phyloP scores from a whole-genome alignment of 306 rosid genomes.

The Pachyrhizus erosus region DNA sequence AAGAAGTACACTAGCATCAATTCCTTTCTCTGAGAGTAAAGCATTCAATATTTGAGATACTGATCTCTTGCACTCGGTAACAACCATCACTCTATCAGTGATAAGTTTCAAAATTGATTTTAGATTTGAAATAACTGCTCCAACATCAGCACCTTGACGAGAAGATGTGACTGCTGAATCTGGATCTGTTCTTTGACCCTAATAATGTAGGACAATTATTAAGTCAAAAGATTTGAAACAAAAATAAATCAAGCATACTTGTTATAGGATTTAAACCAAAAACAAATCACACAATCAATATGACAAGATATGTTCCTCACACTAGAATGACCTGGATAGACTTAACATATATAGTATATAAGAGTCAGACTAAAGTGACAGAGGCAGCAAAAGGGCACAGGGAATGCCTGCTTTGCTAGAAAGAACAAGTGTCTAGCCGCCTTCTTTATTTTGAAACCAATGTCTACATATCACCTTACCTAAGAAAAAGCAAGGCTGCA shows the following conservation, averaged over 20 bases:
- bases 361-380: neutral
- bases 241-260: neutral
- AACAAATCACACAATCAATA: neutral
- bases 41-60: slow-evolving; percentile 87
- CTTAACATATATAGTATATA: neutral
- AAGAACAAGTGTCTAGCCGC: neutral
- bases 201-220: slow-evolving; percentile 41
- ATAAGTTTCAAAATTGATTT: slow-evolving; percentile 88
- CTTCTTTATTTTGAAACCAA: neutral
- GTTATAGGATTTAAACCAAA: slow-evolving; percentile 10
- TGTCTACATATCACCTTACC: neutral
- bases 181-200: slow-evolving; percentile 89
- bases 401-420: neutral
- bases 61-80: slow-evolving; percentile 83
- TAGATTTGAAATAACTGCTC: slow-evolving; percentile 81
- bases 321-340: neutral
- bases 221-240: slow-evolving; percentile 23
- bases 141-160: slow-evolving; percentile 86
- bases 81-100: slow-evolving; percentile 90
- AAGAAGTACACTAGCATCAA: slow-evolving; percentile 92
- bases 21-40: slow-evolving; percentile 90
- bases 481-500: neutral
- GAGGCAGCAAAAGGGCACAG: neutral
- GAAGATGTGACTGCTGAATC: slow-evolving; percentile 94
- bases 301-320: slow-evolving; percentile 28